Evolutionary conservation across 768 basidiomycete genomes (phyloP), one percentile per base, ranked within the genome.

Genomic region (Tylopilus plumbeoviolaceoides): DNA sequence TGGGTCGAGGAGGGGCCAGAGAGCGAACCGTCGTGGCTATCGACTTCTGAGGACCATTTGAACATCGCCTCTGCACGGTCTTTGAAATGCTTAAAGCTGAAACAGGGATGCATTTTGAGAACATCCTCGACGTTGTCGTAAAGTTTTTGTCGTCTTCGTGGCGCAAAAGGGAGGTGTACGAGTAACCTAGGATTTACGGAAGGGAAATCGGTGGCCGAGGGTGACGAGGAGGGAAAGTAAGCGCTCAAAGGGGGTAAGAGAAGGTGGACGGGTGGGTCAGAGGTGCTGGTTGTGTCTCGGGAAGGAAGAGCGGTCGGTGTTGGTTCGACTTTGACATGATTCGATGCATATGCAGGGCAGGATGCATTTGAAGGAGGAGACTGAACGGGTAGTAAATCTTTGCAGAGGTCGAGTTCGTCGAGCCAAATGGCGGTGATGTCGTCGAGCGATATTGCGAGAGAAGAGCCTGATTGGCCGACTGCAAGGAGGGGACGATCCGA

Each of bases 391-490:
- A 63, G 47, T 48, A 64, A 49, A 18, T 67, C 63, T 48, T 62
- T 68, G 45, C 55, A 59, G 27, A 72, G 64, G 40, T 80, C 76
- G 33, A 82, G 75, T 59, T 83, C 78, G 30, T 75, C 72, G 20
- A 87, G 74, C 83, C 84, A 88, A 39, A 85, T 75, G 45, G 76
- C 67, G 9, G 77, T 70, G 39, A 87, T 73, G 59, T 85, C 84
- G 44, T 84, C 76, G 12, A 83, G 62, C 0, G 78, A 76, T 48
- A 83, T 72, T 18, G 81, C 72, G 31, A 87, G 69, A 8, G 80
- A 78, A 8, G 75, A 76, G 30, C 75, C 70, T 12, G 73, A 68
- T 46, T 65, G 47, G 31, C 72, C 71, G 42, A 71, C 62, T 41
- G 75, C 71, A 18, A 77, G 66, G 36, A 74, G 61, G 12, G 72